These are phyloP conservation scores for Macroventuria anomochaeta DNA, from an alignment of 2,329 filamentous ascomycete species.

Conservation along the genomic window DNA sequence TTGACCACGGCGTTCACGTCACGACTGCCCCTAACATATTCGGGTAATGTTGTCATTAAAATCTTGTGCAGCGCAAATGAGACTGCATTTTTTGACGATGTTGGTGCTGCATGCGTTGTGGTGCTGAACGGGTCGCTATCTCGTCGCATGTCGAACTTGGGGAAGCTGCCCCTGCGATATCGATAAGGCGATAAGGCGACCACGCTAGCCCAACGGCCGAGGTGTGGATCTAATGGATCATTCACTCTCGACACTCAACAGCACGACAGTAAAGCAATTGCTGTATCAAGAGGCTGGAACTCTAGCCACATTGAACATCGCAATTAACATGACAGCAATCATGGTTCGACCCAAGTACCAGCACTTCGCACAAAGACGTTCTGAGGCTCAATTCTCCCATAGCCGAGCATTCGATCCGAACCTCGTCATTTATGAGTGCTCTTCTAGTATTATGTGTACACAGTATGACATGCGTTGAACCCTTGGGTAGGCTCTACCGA, in stretches of 20 bases:
- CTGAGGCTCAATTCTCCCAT: too few species aligned
- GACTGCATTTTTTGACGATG: background rate
- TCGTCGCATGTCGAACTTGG: background rate
- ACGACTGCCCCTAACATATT: slow-evolving; percentile 4
- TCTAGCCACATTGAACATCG: too few species aligned
- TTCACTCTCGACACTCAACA: background rate
- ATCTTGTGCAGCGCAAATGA: background rate
- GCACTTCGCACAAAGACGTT: too few species aligned
- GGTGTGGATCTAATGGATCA: background rate
- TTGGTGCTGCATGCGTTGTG: background rate
- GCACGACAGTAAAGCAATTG: background rate
- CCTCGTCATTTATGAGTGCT: too few species aligned
- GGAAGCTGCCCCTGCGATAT: slow-evolving; percentile 7
- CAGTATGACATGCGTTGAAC: too few species aligned
- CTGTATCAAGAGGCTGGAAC: too few species aligned
- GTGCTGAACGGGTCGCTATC: background rate
- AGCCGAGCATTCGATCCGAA: too few species aligned
- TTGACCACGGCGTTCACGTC: slow-evolving; percentile 29
- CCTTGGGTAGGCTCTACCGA: too few species aligned
- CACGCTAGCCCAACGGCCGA: slow-evolving; percentile 8
- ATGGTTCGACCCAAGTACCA: too few species aligned
- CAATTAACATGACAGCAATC: too few species aligned
- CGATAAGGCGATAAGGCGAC: slow-evolving; percentile 32
- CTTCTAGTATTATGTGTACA: too few species aligned
- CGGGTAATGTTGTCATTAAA: background rate